Conservation (phyloP, 1,139 yeast genomes). For the Candida sp. region DNA sequence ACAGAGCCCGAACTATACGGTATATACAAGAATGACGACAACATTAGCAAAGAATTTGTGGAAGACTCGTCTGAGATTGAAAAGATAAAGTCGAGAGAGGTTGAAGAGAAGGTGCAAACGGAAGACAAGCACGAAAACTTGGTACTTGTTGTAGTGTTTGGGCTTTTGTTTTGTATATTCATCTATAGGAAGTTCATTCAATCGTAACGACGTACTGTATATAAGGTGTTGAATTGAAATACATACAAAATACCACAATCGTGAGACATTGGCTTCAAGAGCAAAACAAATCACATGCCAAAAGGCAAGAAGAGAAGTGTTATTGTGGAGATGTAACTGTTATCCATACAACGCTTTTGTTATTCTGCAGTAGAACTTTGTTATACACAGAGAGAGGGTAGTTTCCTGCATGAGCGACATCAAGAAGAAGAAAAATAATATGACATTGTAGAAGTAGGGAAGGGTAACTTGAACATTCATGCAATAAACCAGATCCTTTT, state of each 20-base stretch:
- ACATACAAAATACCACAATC: too few species aligned
- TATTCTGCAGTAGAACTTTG: too few species aligned
- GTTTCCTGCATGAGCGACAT: too few species aligned
- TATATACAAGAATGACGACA: conserved; percentile 47
- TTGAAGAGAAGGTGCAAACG: neutral
- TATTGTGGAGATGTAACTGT: too few species aligned
- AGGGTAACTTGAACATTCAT: too few species aligned
- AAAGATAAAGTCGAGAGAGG: conserved; percentile 3
- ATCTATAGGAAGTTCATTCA: conserved; percentile 2
- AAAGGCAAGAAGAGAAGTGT: too few species aligned
- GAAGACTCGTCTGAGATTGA: conserved; percentile 14
- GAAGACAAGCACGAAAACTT: conserved; percentile 1
- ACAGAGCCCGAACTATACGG: conserved; percentile 55
- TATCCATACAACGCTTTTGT: too few species aligned
- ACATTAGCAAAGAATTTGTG: conserved; percentile 31
- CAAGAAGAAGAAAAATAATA: too few species aligned
- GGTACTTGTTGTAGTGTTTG: neutral
- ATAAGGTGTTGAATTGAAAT: neutral
- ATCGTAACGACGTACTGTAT: neutral
- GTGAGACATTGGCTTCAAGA: neutral
- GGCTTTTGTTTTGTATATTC: conserved; percentile 1
- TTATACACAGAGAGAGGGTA: too few species aligned
- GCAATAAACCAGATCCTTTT: too few species aligned
- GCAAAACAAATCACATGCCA: too few species aligned
- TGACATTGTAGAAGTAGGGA: too few species aligned